These are phyloP conservation scores for Podila minutissima DNA, from an alignment of 192 early-diverging fungal species.

Conservation along the genomic window DNA sequence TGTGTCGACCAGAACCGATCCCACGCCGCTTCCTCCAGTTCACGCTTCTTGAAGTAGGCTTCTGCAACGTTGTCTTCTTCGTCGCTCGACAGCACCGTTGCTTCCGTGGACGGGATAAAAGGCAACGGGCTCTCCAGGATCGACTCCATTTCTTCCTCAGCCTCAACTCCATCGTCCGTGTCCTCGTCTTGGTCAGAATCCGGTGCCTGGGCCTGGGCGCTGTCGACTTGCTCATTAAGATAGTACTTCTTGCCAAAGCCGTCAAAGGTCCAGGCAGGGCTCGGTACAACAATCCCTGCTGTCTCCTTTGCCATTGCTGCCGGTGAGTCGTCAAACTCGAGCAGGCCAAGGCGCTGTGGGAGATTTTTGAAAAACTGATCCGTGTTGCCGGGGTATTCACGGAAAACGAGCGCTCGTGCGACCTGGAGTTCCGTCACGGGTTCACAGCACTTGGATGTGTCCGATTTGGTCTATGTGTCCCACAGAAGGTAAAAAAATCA, in stretches of 20 bases:
- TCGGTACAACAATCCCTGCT: neutral
- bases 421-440: constrained; percentile 19
- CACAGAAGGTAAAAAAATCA: no score
- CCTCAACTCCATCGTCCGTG: constrained; percentile 24
- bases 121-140: constrained; percentile 10
- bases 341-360: neutral
- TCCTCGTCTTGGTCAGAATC: constrained; percentile 38
- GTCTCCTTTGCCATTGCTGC: neutral
- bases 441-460: no score
- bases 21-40: neutral
- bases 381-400: neutral
- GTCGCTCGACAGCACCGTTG: neutral
- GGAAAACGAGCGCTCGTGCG: constrained; percentile 14
- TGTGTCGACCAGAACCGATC: constrained; percentile 13
- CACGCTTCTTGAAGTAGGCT: neutral
- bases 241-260: constrained; percentile 25
- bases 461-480: no score
- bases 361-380: constrained; percentile 9
- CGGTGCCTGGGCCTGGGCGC: constrained; percentile 9
- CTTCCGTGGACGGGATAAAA: neutral
- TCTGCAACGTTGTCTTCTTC: neutral
- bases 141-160: constrained; percentile 20
- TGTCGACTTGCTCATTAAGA: constrained; percentile 18
- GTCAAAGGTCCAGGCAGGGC: neutral
- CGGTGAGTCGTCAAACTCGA: constrained; percentile 12